Evolutionary conservation across 1,284 basidiomycete genomes (phyloP), one percentile per base, ranked within the genome.

Genomic region (Veloboletus limbatus): DNA sequence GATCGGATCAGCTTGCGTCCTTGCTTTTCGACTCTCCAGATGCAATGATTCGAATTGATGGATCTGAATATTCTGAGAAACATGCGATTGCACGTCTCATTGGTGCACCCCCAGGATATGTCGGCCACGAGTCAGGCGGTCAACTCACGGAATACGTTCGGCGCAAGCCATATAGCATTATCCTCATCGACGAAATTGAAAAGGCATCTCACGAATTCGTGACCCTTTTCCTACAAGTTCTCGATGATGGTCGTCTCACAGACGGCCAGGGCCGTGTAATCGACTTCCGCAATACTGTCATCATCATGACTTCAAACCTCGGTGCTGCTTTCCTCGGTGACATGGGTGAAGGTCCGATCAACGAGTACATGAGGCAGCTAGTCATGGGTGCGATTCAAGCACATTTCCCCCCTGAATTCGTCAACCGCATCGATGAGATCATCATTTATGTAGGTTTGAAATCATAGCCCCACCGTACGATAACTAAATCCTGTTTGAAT

Each of bases 271-370:
- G 88, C 18, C 79, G 86, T 48, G 71, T 87, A 20, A 81, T 91
- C 32, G 78, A 82, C 66, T 88, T 92, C 74, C 74, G 82, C 54
- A 96, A 92, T 63, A 90, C 91, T 1, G 90, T 96, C 59, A 92
- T 97, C 62, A 90, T 95, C 66, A 86, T 97, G 77, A 97, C 94
- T 4, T 93, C 90, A 44, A 98, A 98, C 66, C 77, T 97, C 25
- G 92, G 92, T 36, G 85, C 85, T 3, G 73, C 74, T 17, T 87
- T 81, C 68, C 78, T 93, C 31, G 82, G 91, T 47, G 88, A 91
- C 49, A 81, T 88, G 73, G 77, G 78, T 3, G 82, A 85, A 32
- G 86, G 92, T 3, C 73, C 81, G 0, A 81, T 96, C 38, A 84
- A 76, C 24, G 67, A 75, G 0, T 68, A 76, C 41, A 88, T 88